These are phyloP conservation scores for Sporothrix inflata DNA, from an alignment of 2,329 filamentous ascomycete species.

Conservation along the genomic window DNA sequence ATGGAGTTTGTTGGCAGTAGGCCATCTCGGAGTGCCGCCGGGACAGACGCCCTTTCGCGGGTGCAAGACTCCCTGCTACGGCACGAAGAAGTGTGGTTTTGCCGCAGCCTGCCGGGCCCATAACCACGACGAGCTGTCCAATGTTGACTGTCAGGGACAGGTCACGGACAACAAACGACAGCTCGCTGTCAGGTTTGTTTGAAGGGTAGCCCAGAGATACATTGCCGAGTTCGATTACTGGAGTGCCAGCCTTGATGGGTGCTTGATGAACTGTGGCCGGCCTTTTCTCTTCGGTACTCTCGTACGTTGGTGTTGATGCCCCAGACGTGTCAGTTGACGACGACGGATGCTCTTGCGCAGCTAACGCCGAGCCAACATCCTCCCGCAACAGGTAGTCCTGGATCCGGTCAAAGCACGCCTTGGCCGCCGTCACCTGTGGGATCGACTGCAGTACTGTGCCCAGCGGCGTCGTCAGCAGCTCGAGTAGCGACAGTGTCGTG, in stretches of 20 bases:
- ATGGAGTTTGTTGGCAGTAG: constrained; percentile 11
- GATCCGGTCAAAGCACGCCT: constrained; percentile 42
- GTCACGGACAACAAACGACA: background rate
- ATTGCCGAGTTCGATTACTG: background rate
- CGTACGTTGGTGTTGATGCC: background rate
- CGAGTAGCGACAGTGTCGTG: constrained; percentile 9
- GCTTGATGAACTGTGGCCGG: no score
- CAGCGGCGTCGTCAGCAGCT: constrained; percentile 11
- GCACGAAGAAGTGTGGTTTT: background rate
- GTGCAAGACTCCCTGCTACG: background rate
- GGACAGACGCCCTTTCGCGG: background rate
- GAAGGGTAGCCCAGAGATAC: background rate
- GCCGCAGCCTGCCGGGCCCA: constrained; percentile 1
- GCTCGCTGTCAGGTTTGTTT: background rate
- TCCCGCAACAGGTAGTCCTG: constrained; percentile 39
- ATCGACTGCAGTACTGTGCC: constrained; percentile 11
- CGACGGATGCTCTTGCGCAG: background rate
- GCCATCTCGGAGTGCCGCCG: background rate
- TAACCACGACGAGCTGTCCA: background rate
- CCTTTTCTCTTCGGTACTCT: background rate
- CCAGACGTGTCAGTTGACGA: background rate
- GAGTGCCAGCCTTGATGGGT: no score
- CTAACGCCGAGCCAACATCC: background rate
- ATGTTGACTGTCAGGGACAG: background rate
- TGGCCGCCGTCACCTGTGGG: background rate